Evolutionary conservation across 257 asterid species (phyloP), one percentile per base, ranked within the genome.

Genomic region (Knoxia roxburghii): DNA sequence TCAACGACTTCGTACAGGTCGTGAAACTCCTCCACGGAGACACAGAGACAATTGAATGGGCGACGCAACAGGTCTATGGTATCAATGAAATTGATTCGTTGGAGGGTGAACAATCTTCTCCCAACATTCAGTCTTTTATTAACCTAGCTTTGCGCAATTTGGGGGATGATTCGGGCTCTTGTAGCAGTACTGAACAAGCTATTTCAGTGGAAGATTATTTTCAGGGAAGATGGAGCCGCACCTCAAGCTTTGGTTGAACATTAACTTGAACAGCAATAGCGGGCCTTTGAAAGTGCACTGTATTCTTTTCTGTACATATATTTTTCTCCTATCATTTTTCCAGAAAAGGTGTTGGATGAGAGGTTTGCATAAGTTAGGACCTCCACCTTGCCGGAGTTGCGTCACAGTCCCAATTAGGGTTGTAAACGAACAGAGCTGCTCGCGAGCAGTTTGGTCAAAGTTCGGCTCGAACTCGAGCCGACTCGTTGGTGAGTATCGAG

Each of bases 141-240:
- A 87, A 92, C 58, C 89, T 92, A 4, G 98, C 96, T 6, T 73
- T 92, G 73, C 82, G 79, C 49, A 77, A 89, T 67, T 40, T 87
- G 81, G 97, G 85, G 70, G 96, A 89, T 13, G 95, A 86, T 58
- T 79, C 89, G 7, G 81, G 68, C 48, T 89, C 97, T n/a, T 72
- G 62, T 43, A 81, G 86, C 84, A 86, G 97, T 78, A 73, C 79
- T 0, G 90, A 83, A 62, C 86, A 79, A 63, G 86, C 79, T 77
- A 81, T 84, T 63, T 87, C 96, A 0, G 96, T 89, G 33, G 97
- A 92, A 80, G 96, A 85, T 78, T 92, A 89, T 71, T 78, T 89
- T 67, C 83, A 29, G 32, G 92, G 93, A 50, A 78, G 97, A 73
- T 84, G 89, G 89, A 89, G 96, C 75, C 85, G 86, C 46, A 84